Evolutionary conservation across 2,329 filamentous ascomycete genomes (phyloP).

Genomic region (Trichocomaceae sp.): DNA sequence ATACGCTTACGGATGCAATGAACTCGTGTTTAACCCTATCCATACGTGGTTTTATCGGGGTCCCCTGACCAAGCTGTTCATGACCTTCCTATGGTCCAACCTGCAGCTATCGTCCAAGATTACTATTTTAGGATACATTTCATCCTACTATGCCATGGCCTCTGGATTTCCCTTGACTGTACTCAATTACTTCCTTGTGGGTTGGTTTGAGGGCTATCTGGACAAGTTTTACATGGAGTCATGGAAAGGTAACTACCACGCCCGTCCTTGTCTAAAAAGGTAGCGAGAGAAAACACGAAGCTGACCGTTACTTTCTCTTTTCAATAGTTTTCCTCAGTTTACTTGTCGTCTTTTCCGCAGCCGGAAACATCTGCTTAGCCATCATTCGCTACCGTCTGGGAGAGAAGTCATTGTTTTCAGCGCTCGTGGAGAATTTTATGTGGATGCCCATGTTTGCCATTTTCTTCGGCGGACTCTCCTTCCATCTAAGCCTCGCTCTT

Average conservation of each 20-base stretch:
- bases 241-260: conserved; percentile 53
- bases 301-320: not conserved
- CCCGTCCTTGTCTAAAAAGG: conserved; percentile 34
- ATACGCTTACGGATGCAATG: conserved; percentile 69
- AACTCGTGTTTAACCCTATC: conserved; percentile 73
- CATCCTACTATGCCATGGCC: conserved; percentile 66
- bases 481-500: conserved; percentile 75
- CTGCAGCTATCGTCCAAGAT: conserved; percentile 56
- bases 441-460: conserved; percentile 61
- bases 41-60: conserved; percentile 65
- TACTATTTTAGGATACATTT: conserved; percentile 65
- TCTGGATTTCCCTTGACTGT: conserved; percentile 60
- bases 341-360: conserved; percentile 57
- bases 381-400: conserved; percentile 57
- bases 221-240: conserved; percentile 63
- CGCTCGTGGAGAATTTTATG: conserved; percentile 53
- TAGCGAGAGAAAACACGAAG: not conserved
- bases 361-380: conserved; percentile 57
- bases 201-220: conserved; percentile 62
- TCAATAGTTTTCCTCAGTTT: conserved; percentile 33
- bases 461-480: conserved; percentile 63
- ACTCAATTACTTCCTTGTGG: conserved; percentile 64
- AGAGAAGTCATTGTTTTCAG: conserved; percentile 46
- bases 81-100: conserved; percentile 63
- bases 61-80: conserved; percentile 73